phyloP scores from a whole-genome alignment of 768 basidiomycete species.

The Hirschioporus abietinus region DNA sequence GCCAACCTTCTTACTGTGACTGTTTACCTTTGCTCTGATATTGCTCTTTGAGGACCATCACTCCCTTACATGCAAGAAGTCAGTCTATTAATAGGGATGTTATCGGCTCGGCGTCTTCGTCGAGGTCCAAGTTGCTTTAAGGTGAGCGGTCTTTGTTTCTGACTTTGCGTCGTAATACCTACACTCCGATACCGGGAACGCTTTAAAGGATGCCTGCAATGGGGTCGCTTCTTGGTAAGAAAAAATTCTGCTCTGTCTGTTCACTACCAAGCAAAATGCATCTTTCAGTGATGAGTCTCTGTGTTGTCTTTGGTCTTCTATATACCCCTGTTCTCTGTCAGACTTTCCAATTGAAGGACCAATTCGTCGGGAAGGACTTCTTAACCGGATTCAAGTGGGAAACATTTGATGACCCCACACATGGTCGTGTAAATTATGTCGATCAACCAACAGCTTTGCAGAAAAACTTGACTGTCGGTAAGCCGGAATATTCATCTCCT shows the following conservation, averaged over 20 bases:
- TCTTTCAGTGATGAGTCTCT: background rate
- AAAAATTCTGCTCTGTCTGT: background rate
- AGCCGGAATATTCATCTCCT: constrained; percentile 7
- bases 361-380: constrained; percentile 35
- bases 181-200: background rate
- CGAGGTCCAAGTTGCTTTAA: too few species aligned
- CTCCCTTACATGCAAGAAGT: background rate
- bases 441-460: constrained; percentile 35
- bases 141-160: background rate
- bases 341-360: background rate
- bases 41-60: background rate
- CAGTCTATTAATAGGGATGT: too few species aligned
- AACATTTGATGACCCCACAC: constrained; percentile 50
- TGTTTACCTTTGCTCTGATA: background rate
- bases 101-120: too few species aligned
- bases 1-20: background rate
- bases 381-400: constrained; percentile 44
- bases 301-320: background rate
- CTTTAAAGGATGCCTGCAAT: background rate
- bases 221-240: background rate
- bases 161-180: background rate
- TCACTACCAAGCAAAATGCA: background rate
- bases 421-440: constrained; percentile 58
- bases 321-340: constrained; percentile 5
- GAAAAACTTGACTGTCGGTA: constrained; percentile 44